Percentiles rank a stretch among this genome's conserved stretches.
These are phyloP conservation scores for Colletotrichum tropicicola DNA, from an alignment of 2,329 filamentous ascomycete species.

Conservation along the genomic window DNA sequence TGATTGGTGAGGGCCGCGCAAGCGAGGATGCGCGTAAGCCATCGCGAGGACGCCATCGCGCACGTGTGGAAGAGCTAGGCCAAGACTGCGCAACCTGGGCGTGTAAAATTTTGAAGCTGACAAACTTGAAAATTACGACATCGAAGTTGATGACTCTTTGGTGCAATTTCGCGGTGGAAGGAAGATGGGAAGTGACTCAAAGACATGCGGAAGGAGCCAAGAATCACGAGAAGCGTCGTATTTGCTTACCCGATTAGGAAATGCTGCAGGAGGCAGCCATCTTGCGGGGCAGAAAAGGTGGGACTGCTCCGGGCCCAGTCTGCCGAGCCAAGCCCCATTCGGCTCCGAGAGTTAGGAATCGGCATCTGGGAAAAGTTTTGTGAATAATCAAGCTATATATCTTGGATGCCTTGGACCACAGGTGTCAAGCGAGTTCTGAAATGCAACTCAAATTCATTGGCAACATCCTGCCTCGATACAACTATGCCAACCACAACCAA, in stretches of 20 bases:
- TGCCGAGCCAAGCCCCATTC: too few relatives aligned
- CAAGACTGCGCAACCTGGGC: too few relatives aligned
- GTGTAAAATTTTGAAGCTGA: not conserved
- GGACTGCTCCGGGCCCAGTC: too few relatives aligned
- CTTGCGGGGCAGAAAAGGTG: not conserved
- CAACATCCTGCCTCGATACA: too few relatives aligned
- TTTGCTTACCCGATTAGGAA: constrained; percentile 16
- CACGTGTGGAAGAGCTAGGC: not conserved
- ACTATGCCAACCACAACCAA: too few relatives aligned
- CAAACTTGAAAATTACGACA: not conserved
- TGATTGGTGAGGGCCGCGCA: constrained; percentile 5
- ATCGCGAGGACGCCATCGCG: not conserved
- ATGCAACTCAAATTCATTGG: too few relatives aligned
- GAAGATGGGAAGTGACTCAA: not conserved
- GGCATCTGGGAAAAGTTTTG: too few relatives aligned
- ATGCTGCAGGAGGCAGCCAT: not conserved
- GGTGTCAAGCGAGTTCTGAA: too few relatives aligned
- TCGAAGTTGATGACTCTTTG: not conserved
- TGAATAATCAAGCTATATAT: too few relatives aligned
- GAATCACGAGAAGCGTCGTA: not conserved
- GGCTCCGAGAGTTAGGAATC: too few relatives aligned
- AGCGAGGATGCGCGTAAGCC: not conserved
- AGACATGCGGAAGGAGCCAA: not conserved
- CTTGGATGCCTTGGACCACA: too few relatives aligned
- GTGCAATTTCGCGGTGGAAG: not conserved